A percentile compares a stretch with the other conserved stretches of the same genome.
Evolutionary conservation across 192 early-diverging fungal species (phyloP).

Genomic region (Coemansia sp.): DNA sequence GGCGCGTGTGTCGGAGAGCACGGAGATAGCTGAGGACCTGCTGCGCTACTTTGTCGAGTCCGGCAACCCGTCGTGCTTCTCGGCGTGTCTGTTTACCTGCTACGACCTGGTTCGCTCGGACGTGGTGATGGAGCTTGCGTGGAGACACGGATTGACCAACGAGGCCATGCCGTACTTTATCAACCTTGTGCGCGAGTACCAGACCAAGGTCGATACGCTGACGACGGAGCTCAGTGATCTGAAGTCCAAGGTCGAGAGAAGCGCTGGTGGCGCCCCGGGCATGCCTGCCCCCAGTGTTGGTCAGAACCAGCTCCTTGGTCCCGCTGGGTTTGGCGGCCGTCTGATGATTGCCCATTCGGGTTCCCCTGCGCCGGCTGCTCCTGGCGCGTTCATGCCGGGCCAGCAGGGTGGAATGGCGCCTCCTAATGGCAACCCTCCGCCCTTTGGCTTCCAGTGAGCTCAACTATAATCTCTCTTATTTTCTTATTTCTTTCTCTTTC

Average conservation of each 20-base stretch:
- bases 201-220: slow-evolving; percentile 73
- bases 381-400: slow-evolving; percentile 24
- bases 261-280: slow-evolving; percentile 14
- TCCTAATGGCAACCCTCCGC: slow-evolving; percentile 33
- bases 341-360: slow-evolving; percentile 64
- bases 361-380: slow-evolving; percentile 14
- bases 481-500: not conserved
- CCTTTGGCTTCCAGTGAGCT: slow-evolving; percentile 25
- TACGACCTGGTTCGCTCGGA: slow-evolving; percentile 95
- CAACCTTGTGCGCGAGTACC: slow-evolving; percentile 85
- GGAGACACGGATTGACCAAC: slow-evolving; percentile 86
- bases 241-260: slow-evolving; percentile 58
- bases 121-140: slow-evolving; percentile 90
- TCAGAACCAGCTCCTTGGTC: slow-evolving; percentile 63
- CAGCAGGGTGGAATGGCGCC: slow-evolving; percentile 11
- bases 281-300: slow-evolving; percentile 24
- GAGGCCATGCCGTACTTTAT: slow-evolving; percentile 99
- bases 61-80: slow-evolving; percentile 91
- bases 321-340: slow-evolving; percentile 70
- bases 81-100: slow-evolving; percentile 90
- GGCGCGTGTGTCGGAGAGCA: slow-evolving; percentile 84
- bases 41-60: slow-evolving; percentile 94
- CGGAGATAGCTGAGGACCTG: slow-evolving; percentile 92
- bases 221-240: slow-evolving; percentile 61
- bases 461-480: not conserved